Evolutionary conservation across 108 stramenopile genomes (phyloP), one percentile per base, ranked within the genome.

Genomic region (Aurantiochytrium sp.): DNA sequence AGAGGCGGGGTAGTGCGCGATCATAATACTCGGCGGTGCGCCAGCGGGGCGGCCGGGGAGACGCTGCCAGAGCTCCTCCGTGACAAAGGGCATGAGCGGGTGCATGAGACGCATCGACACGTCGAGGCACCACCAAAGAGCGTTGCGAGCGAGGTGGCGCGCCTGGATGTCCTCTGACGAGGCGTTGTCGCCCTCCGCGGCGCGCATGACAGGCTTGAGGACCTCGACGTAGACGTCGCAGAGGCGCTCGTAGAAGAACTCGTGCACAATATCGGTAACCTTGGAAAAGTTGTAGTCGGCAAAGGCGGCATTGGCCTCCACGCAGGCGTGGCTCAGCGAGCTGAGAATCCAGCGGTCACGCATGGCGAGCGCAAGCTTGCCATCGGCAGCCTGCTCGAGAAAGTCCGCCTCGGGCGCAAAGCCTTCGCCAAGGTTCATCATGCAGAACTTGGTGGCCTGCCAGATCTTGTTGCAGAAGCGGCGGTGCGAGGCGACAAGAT

Each of bases 381-480:
- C 5, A 19, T 44, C 29, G 64, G 53, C 58, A 73, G 47, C 72
- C 16, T 23, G 57, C 5, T 58, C 51, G 4, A 44, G 18, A 47
- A 69, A 42, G 47, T 16, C 8, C 0, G 6, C 53, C 10, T 59
- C 58, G 18, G 58, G 25, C 35, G 44, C 4, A n/a, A 35, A 45
- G 83, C 35, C 47, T 28, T 87, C 83, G 76, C 53, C 73, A 44
- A 94, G 43, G 92, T 93, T 90, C 28, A 58, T 93, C 97, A 98
- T 92, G 95, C 97, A 73, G 95, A 96, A 90, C 59, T 93, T 89
- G 43, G 97, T 98, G 35, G 98, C 98, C 92, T 99, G 98, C 99
- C 99, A 99, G 58, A 99, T 94, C 93, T 99, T 99, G 96, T 99
- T 99, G 90, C 99, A 98, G 95, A 99, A 99, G 89, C 97, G 93